Percentiles rank a stretch among this genome's conserved stretches.
These are phyloP conservation scores for Podospora tetraspora DNA, from an alignment of 495 filamentous ascomycete species.

Conservation along the genomic window DNA sequence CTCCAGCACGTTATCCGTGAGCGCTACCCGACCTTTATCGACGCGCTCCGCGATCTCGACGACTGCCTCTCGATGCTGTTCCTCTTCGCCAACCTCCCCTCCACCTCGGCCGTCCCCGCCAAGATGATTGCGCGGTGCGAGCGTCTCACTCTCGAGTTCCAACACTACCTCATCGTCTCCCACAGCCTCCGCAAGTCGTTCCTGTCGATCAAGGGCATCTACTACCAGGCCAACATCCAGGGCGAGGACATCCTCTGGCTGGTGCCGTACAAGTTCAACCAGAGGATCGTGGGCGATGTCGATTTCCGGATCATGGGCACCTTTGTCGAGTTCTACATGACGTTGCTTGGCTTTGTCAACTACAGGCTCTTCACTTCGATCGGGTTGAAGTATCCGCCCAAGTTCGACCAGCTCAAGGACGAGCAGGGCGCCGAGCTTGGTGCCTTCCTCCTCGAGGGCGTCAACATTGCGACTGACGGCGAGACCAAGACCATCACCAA, in stretches of 20 bases:
- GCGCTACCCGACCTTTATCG: slow-evolving; percentile 94
- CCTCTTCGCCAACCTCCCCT: slow-evolving; percentile 94
- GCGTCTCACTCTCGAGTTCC: slow-evolving; percentile 84
- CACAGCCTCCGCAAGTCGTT: slow-evolving; percentile 91
- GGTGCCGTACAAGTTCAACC: slow-evolving; percentile 95
- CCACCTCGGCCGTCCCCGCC: slow-evolving; percentile 74
- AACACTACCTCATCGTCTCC: slow-evolving; percentile 91
- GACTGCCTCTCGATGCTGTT: slow-evolving; percentile 96
- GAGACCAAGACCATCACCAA: slow-evolving; percentile 51
- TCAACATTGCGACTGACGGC: slow-evolving; percentile 51
- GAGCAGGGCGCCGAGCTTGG: slow-evolving; percentile 83
- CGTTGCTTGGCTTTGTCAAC: slow-evolving; percentile 90
- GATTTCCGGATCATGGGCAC: slow-evolving; percentile 99
- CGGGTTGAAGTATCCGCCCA: slow-evolving; percentile 89
- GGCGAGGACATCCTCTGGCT: slow-evolving; percentile 98
- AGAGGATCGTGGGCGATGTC: slow-evolving; percentile 82
- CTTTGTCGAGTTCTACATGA: slow-evolving; percentile 98
- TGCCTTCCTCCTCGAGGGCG: slow-evolving; percentile 81
- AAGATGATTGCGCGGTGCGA: slow-evolving; percentile 94
- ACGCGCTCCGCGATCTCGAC: slow-evolving; percentile 90
- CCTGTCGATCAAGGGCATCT: slow-evolving; percentile 97
- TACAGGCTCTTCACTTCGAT: slow-evolving; percentile 86
- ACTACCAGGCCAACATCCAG: slow-evolving; percentile 97
- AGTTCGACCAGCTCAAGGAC: slow-evolving; percentile 81
- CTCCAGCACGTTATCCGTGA: slow-evolving; percentile 96